Evolutionary conservation across 1,284 basidiomycete species (phyloP), one percentile per base, ranked within the genome.

Genomic region (Moniliophthora roreri): DNA sequence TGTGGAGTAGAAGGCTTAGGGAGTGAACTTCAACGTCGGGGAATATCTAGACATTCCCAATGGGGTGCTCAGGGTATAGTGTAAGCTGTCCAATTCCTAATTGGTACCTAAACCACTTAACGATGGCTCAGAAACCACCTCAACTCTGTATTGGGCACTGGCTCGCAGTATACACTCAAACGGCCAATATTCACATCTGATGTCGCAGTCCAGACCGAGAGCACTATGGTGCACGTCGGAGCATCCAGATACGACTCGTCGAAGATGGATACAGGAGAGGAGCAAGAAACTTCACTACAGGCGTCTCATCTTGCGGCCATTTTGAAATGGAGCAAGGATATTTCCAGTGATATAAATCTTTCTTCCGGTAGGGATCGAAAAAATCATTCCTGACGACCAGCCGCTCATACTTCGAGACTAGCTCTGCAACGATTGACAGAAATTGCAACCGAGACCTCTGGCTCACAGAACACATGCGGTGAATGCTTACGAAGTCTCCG

Each of bases 21-120:
- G 11, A 73, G 72, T 45, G 86, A 87, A 61, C 68, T 88, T 11
- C 85, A 87, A 53, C 71, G 79, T 38, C 78, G 85, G 38, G 85
- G 82, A 1, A 84, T 87, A 51, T 69, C 80, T 2, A 74, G 82
- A 10, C 84, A 87, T 61, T 70, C 78, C 6, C 84, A 86, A 62
- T 87, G 84, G 85, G 85, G 85, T 20, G 85, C 86, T 21, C 78
- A 78, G 52, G 85, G 85, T 26, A 82, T 87, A 57, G 84, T 84
- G 85, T 86, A 69, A 57, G 82, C 70, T 11, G 40, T 10, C 4
- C 40, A 44, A 36, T 2, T 11, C 11, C 6, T 15, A 37, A 4
- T 23, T 10, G 13, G n/a, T n/a, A 20, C 11, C 44, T 46, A 3
- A 8, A 34, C n/a, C 6, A 36, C 41, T 36, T 10, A 37, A 24